These are phyloP conservation scores for Erythrobasidium hasegawianum DNA, from an alignment of 1,284 basidiomycete species.

Conservation along the genomic window DNA sequence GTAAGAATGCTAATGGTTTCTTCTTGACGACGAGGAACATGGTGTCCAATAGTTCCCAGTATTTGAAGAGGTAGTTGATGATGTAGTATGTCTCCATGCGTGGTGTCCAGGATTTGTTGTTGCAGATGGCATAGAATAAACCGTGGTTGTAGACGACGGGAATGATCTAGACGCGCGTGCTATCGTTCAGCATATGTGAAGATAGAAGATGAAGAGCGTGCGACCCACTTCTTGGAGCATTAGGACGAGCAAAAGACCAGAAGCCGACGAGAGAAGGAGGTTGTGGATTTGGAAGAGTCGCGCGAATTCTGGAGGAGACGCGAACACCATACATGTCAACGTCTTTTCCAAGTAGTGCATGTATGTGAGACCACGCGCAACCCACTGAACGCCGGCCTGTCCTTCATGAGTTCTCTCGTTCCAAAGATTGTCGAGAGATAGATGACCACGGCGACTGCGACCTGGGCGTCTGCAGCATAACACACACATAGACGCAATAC, in stretches of 20 bases:
- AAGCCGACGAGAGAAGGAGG: conserved; percentile 76
- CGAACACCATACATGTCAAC: too few species aligned
- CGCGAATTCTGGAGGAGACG: conserved; percentile 71
- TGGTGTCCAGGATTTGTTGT: conserved; percentile 72
- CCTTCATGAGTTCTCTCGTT: conserved; percentile 76
- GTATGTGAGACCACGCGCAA: conserved; percentile 2
- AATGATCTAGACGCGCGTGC: too few species aligned
- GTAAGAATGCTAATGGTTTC: conserved; percentile 86
- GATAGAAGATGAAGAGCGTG: too few species aligned
- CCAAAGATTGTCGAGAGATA: conserved; percentile 57
- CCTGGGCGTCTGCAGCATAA: conserved; percentile 20
- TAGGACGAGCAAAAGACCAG: conserved; percentile 70
- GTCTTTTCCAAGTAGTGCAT: too few species aligned
- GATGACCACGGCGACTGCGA: conserved; percentile 29
- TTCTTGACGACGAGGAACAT: conserved; percentile 97
- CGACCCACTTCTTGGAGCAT: conserved; percentile 81
- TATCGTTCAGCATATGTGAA: too few species aligned
- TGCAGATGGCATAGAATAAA: conserved; percentile 74
- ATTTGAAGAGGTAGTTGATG: conserved; percentile 97
- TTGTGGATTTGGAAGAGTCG: conserved; percentile 90
- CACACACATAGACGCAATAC: background rate
- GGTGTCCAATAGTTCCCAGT: conserved; percentile 84
- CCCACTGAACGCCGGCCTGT: conserved; percentile 45
- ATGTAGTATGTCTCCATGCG: conserved; percentile 69
- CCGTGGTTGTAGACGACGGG: conserved; percentile 70